Percentiles rank a stretch among this genome's conserved stretches.
Conservation (phyloP, 345 rosid genomes). For the Passiflora organensis region DNA sequence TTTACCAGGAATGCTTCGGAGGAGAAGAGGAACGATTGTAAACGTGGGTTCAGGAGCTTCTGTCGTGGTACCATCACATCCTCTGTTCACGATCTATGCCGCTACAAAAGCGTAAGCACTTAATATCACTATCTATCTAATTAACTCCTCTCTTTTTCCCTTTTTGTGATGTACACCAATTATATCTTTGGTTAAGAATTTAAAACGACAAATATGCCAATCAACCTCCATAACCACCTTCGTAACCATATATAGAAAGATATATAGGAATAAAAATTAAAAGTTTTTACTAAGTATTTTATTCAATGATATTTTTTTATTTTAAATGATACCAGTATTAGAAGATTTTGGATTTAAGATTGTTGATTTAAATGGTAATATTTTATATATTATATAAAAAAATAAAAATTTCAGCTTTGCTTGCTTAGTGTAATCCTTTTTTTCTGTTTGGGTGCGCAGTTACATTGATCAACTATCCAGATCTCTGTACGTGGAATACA, state of each 20-base stretch:
- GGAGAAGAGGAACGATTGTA: constrained; percentile 74
- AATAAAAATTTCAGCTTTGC: no score
- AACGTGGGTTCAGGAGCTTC: constrained; percentile 83
- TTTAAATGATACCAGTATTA: neutral
- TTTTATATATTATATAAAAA: no score
- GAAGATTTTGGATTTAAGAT: no score
- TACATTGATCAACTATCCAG: constrained; percentile 71
- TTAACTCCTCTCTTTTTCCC: neutral
- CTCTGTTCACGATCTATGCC: constrained; percentile 78
- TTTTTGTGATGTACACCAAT: neutral
- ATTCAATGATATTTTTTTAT: neutral
- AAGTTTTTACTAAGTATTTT: neutral
- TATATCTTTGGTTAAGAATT: neutral
- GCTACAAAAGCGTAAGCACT: constrained; percentile 89
- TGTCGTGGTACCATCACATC: constrained; percentile 87
- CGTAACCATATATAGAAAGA: no score
- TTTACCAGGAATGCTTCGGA: constrained; percentile 50
- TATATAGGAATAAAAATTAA: neutral
- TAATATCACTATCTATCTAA: neutral
- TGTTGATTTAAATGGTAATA: no score
- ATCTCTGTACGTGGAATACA: constrained; percentile 67
- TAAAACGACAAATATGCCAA: neutral
- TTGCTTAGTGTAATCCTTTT: no score
- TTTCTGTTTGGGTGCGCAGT: no score
- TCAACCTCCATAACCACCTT: no score